Evolutionary conservation across 192 early-diverging fungal genomes (phyloP).

Genomic region (Umbelopsis ramanniana): DNA sequence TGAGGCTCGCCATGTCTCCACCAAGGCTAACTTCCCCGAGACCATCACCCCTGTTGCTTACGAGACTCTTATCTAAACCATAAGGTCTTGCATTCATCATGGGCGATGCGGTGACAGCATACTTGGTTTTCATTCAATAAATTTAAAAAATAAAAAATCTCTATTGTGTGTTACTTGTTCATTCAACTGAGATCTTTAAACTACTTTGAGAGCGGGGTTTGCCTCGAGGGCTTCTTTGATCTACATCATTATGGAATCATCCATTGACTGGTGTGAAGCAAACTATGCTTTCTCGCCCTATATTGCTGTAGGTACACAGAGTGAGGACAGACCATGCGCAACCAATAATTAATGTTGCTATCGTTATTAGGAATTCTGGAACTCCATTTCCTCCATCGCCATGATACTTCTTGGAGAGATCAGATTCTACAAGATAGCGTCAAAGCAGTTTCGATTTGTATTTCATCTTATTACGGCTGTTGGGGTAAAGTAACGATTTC

Average conservation of each 20-base stretch:
- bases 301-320: background rate
- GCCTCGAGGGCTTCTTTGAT: background rate
- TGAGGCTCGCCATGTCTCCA: constrained; percentile 85
- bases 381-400: constrained; percentile 6
- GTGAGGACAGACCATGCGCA: too few relatives aligned
- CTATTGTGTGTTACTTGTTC: background rate
- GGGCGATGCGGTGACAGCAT: constrained; percentile 20
- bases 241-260: constrained; percentile 7
- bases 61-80: constrained; percentile 75
- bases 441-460: constrained; percentile 16
- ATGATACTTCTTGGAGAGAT: constrained; percentile 13
- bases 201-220: constrained; percentile 9
- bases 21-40: constrained; percentile 85
- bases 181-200: constrained; percentile 1
- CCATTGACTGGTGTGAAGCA: constrained; percentile 18
- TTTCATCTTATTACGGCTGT: constrained; percentile 9
- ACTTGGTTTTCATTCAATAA: constrained; percentile 24
- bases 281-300: constrained; percentile 12
- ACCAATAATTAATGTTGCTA: too few relatives aligned
- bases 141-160: background rate
- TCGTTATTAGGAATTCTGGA: constrained; percentile 6
- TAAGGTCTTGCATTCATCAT: background rate
- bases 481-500: background rate
- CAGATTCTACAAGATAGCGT: constrained; percentile 12
- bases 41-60: constrained; percentile 97